A percentile compares a stretch with the other conserved stretches of the same genome.
Evolutionary conservation across 140 eudicot species (phyloP).

Genomic region (Bidens hawaiensis): DNA sequence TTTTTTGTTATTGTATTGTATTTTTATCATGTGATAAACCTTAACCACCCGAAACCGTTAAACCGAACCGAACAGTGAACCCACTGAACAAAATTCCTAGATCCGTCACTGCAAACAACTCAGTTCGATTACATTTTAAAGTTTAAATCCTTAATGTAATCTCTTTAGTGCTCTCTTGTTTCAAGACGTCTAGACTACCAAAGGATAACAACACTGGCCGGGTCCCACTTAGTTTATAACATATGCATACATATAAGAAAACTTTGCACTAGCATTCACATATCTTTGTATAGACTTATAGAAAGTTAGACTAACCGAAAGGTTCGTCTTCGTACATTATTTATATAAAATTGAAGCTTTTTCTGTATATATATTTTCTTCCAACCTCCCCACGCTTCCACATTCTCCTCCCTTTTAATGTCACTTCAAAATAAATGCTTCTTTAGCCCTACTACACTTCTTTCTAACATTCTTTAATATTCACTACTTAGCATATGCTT

Average conservation of each 20-base stretch:
- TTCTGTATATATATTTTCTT: constrained; percentile 15
- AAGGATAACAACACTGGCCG: not conserved
- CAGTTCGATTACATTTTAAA: too few relatives aligned
- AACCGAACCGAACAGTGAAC: too few relatives aligned
- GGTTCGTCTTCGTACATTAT: not conserved
- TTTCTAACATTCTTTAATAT: constrained; percentile 19
- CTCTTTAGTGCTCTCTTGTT: not conserved
- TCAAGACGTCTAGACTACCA: not conserved
- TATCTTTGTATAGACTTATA: constrained; percentile 3
- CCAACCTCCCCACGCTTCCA: constrained; percentile 15
- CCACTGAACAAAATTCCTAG: too few relatives aligned
- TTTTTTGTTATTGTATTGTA: too few relatives aligned
- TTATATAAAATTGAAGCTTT: constrained; percentile 19
- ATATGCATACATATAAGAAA: not conserved
- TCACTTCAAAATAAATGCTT: constrained; percentile 32
- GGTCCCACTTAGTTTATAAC: constrained; percentile 17
- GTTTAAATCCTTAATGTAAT: not conserved
- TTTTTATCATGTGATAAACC: too few relatives aligned
- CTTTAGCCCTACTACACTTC: constrained; percentile 29
- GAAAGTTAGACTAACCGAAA: constrained; percentile 27
- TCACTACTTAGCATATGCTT: constrained; percentile 20
- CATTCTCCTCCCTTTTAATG: too few relatives aligned
- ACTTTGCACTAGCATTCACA: not conserved
- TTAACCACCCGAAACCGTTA: too few relatives aligned
- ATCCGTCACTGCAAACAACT: too few relatives aligned